Evolutionary conservation across 2,329 filamentous ascomycete genomes (phyloP).

Genomic region (Penicillium janthinellum): DNA sequence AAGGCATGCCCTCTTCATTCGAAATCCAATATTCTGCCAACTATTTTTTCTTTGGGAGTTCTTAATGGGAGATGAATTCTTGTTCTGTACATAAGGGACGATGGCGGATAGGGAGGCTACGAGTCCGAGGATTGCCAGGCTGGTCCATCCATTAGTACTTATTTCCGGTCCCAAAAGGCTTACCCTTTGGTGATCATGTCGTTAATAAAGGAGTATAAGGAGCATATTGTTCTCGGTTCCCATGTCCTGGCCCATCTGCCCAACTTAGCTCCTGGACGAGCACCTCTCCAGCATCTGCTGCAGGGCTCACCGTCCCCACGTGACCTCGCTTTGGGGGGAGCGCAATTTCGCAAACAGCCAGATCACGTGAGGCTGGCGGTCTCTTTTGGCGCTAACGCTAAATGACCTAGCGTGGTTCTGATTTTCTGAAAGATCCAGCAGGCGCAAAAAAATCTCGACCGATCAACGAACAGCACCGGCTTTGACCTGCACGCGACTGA

Average conservation of each 20-base stretch:
- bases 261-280: neutral
- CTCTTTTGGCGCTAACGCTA: constrained; percentile 23
- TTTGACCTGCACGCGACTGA: constrained; percentile 35
- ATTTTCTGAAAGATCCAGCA: constrained; percentile 45
- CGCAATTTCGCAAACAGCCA: neutral
- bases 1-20: constrained; percentile 64
- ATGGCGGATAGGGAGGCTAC: constrained; percentile 6
- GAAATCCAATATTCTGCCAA: constrained; percentile 79
- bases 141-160: constrained; percentile 12
- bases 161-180: neutral
- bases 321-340: constrained; percentile 28
- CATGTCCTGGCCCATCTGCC: neutral
- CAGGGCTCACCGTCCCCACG: constrained; percentile 32
- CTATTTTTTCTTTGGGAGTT: constrained; percentile 64
- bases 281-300: neutral
- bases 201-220: constrained; percentile 8
- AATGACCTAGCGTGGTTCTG: constrained; percentile 35
- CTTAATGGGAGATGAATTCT: constrained; percentile 1
- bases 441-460: constrained; percentile 44
- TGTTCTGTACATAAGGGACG: constrained; percentile 20
- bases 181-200: neutral
- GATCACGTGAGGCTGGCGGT: constrained; percentile 28
- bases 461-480: constrained; percentile 42
- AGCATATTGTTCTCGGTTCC: neutral
- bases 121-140: constrained; percentile 8